Percentiles rank a stretch among this genome's conserved stretches.
Evolutionary conservation across 2,329 filamentous ascomycete genomes (phyloP).

Genomic region (Epichloe uncinata): DNA sequence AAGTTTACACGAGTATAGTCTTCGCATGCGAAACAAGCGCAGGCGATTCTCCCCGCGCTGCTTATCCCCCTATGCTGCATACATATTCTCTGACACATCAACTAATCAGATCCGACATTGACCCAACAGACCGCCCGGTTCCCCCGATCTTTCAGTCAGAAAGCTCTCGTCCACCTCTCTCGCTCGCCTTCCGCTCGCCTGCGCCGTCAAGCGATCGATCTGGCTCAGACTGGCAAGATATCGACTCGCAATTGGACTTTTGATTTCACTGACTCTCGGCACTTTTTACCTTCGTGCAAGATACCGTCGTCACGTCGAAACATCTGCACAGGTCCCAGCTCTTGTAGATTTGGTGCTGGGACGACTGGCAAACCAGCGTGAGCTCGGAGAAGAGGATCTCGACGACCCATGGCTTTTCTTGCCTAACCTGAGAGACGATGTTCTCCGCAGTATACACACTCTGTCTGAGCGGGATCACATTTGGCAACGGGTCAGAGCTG

Average conservation of each 20-base stretch:
- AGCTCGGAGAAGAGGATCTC: conserved; percentile 53
- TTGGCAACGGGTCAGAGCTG: conserved; percentile 69
- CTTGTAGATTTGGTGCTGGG: conserved; percentile 78
- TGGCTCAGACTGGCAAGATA: conserved; percentile 71
- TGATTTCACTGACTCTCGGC: conserved; percentile 36
- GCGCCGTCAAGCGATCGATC: conserved; percentile 65
- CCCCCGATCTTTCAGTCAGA: conserved; percentile 46
- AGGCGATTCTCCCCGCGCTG: background rate
- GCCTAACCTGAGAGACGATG: conserved; percentile 81
- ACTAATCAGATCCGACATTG: conserved; percentile 80
- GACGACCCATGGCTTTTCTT: conserved; percentile 74
- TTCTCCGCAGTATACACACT: conserved; percentile 70
- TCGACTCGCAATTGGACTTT: conserved; percentile 68
- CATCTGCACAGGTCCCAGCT: conserved; percentile 61
- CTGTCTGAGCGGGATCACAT: conserved; percentile 63
- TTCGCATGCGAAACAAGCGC: background rate
- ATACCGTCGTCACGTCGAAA: conserved; percentile 49
- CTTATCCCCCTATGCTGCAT: background rate
- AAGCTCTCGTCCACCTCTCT: conserved; percentile 75
- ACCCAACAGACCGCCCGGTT: conserved; percentile 58
- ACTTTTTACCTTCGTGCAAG: conserved; percentile 50
- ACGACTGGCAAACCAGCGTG: conserved; percentile 70
- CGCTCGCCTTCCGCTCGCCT: conserved; percentile 79
- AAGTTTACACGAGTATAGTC: conserved; percentile 27
- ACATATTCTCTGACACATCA: conserved; percentile 37